phyloP scores from a whole-genome alignment of 495 filamentous ascomycete species.

The Penicillium macrosclerotiorum region DNA sequence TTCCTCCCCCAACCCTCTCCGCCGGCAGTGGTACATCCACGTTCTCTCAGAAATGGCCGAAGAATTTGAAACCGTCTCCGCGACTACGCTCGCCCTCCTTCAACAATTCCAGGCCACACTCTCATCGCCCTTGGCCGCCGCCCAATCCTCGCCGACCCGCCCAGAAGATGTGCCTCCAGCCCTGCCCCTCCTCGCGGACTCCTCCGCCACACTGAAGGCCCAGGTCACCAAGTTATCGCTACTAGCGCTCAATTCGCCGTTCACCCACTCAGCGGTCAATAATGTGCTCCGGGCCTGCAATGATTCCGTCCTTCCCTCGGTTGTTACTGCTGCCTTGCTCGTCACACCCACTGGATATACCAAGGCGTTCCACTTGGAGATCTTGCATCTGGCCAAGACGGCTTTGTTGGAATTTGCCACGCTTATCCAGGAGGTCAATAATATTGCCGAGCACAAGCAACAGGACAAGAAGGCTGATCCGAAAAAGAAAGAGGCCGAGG shows the following conservation, averaged over 20 bases:
- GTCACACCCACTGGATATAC: conserved; percentile 59
- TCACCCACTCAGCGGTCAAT: conserved; percentile 71
- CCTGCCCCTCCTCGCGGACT: conserved; percentile 62
- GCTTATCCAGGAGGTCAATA: conserved; percentile 37
- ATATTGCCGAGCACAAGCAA: conserved; percentile 24
- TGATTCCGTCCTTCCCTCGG: conserved; percentile 63
- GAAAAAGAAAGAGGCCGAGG: conserved; percentile 22
- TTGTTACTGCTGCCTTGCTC: conserved; percentile 66
- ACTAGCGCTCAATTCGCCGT: conserved; percentile 78
- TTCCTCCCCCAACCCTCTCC: neutral
- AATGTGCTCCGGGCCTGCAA: conserved; percentile 65
- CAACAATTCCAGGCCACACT: conserved; percentile 41
- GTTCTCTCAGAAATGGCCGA: conserved; percentile 35
- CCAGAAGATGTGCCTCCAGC: no score
- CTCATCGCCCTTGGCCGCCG: conserved; percentile 18
- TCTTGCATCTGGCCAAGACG: conserved; percentile 29
- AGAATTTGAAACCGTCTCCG: conserved; percentile 31
- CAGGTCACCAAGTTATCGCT: conserved; percentile 86
- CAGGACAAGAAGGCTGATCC: conserved; percentile 19
- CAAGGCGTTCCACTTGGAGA: conserved; percentile 54
- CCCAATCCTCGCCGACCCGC: no score
- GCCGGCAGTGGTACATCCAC: neutral
- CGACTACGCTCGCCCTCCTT: conserved; percentile 32
- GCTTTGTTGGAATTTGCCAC: conserved; percentile 38
- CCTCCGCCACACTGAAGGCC: conserved; percentile 66